Evolutionary conservation across 2,329 filamentous ascomycete genomes (phyloP), one percentile per base, ranked within the genome.

Genomic region (Aspergillus brunneoviolaceus): DNA sequence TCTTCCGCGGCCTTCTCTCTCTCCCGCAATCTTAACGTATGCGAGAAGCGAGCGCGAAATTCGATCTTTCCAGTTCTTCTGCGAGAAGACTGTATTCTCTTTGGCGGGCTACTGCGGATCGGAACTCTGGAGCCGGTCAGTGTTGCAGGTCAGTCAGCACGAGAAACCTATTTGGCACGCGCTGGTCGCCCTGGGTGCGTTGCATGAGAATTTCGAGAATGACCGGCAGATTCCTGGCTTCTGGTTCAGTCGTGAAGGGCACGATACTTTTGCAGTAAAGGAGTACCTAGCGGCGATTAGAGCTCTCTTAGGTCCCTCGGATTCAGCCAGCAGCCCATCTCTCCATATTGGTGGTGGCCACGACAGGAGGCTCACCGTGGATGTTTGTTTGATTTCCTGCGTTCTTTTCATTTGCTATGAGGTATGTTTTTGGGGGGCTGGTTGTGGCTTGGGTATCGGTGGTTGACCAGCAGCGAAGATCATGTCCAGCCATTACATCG

Each of bases 61-160:
- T 9, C 70, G 66, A 39, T 73, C 67, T 35, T 72, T 72, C 55
- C 66, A 72, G 51, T 72, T 70, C 61, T 74, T 74, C 52, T 69
- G 69, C 9, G 62, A 69, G n/a, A 62, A 67, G 19, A 74, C 71
- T 1, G 69, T 69, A 2, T 60, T 65, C 10, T 65, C 67, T 9
- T 51, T 72, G 11, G 65, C 67, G 16, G 67, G 67, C 16, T 63
- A 67, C 45, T 70, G 69, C 52, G 64, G 66, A 4, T 67, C 63
- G 2, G 64, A 67, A 16, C 71, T 73, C 48, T 73, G 70, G 69
- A 64, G 61, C 19, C 51, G 58, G 10, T 47, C 64, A 4, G 63
- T 73, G 6, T 60, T 71, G 21, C 69, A 67, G 31, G 58, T 70
- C 2, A 68, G 64, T 23, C 67, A 70, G 39, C 61, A 69, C 10